Evolutionary conservation across 75 land plant genomes (phyloP), one percentile per base, ranked within the genome.

Genomic region (Chamaecyparis obtusa): DNA sequence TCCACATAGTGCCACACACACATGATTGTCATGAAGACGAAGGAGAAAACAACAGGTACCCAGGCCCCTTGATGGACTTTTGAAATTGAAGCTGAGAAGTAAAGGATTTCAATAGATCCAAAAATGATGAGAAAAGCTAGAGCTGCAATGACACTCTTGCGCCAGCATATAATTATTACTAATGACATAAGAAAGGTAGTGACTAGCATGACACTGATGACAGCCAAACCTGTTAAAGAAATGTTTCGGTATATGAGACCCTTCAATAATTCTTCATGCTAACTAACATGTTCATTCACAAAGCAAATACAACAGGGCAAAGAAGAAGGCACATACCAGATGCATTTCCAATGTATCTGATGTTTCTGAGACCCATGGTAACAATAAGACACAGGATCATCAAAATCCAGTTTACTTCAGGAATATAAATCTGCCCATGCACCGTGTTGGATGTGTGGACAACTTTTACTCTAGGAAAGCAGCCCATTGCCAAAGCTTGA

Each of bases 1-100:
- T 94, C 93, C 3, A 92, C 96, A 82, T 94, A 94, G 86, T 94
- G 96, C 96, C 94, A 94, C 21, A 88, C 72, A 32, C 86, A 56
- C 94, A 93, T 94, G 60, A 89, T 79, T 37, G 88, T 83, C 85
- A 92, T 46, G 75, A 92, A 85, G 46, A 87, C 8, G 1, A 86
- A 86, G 4, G 87, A 85, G 37, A 92, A 85, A n/a, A 91, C 89
- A 15, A 91, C 71, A 7, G 91, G 90, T 56, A 60, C 88, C 96
- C 94, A 93, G 1, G 93, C 96, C 21, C 94, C 94, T 82, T 90
- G 78, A 27, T 85, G 87, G 14, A 93, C 87, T 33, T 92, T 95
- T 37, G 85, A 16, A 67, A 92, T 15, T 30, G 88, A 86, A 33
- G 94, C 88, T 67, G 93, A 92, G 2, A 95, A 64, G 46, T 93